Percentiles rank a stretch among this genome's conserved stretches.
Conservation (phyloP, 495 filamentous ascomycete species). For the Penicillium fimorum region DNA sequence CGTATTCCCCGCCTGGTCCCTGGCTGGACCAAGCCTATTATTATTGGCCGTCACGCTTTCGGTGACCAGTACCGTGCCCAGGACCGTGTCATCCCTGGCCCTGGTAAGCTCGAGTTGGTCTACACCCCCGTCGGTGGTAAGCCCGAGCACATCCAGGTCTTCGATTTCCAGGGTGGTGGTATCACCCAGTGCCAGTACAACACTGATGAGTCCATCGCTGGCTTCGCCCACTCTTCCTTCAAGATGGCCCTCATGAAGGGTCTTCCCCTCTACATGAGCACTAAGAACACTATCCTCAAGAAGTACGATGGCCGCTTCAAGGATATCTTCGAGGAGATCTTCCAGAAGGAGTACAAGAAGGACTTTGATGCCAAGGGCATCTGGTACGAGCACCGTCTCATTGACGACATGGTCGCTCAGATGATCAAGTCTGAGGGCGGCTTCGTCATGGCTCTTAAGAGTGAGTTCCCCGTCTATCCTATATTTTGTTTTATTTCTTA, state of each 20-base stretch:
- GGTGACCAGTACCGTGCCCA: slow-evolving; percentile 98
- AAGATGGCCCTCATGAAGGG: slow-evolving; percentile 86
- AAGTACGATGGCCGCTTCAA: slow-evolving; percentile 98
- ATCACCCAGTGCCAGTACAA: slow-evolving; percentile 96
- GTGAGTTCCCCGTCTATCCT: slow-evolving; percentile 45
- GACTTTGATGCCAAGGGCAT: slow-evolving; percentile 87
- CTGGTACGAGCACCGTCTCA: slow-evolving; percentile 99
- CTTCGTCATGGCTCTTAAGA: slow-evolving; percentile 97
- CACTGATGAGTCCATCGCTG: slow-evolving; percentile 88
- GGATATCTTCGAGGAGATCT: slow-evolving; percentile 98
- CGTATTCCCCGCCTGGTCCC: slow-evolving; percentile 88
- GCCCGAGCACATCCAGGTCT: slow-evolving; percentile 86
- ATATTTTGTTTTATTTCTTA: background rate
- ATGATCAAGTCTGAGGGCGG: slow-evolving; percentile 98
- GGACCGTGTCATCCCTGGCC: slow-evolving; percentile 75
- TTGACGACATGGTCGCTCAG: slow-evolving; percentile 99
- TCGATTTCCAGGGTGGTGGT: slow-evolving; percentile 83
- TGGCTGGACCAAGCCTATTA: slow-evolving; percentile 97
- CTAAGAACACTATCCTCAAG: slow-evolving; percentile 99
- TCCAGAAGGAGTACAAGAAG: slow-evolving; percentile 79
- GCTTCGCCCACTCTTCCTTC: slow-evolving; percentile 95
- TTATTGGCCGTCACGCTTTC: slow-evolving; percentile 97
- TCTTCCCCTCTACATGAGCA: slow-evolving; percentile 95
- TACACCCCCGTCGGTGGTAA: slow-evolving; percentile 82
- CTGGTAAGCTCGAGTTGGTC: slow-evolving; percentile 88